Evolutionary conservation across 345 rosid species (phyloP).

Genomic region (Isatis tinctoria): DNA sequence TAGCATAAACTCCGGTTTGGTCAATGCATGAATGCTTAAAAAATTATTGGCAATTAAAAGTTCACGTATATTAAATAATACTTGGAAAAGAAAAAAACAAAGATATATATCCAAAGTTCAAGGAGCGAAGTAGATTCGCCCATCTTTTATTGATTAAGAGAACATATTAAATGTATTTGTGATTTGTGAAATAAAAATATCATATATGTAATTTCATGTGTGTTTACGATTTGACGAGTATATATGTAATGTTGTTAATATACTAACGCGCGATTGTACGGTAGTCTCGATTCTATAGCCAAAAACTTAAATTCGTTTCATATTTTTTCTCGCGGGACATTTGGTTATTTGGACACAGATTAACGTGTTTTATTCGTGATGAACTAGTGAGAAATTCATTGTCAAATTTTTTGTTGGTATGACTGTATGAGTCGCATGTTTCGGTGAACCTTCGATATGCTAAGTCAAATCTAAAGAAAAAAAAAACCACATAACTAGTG

Average conservation of each 20-base stretch:
- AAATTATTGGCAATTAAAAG: background rate
- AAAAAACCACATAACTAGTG: background rate
- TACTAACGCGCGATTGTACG: background rate
- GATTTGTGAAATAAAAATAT: background rate
- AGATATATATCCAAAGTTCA: slow-evolving; percentile 1
- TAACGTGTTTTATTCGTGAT: background rate
- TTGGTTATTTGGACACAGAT: background rate
- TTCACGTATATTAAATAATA: slow-evolving; percentile 1
- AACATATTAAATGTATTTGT: background rate
- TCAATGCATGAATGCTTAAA: background rate
- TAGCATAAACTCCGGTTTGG: slow-evolving; percentile 12
- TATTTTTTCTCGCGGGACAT: background rate
- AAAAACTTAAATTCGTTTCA: background rate
- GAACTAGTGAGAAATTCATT: background rate
- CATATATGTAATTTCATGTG: background rate
- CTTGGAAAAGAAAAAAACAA: background rate
- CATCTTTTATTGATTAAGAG: background rate
- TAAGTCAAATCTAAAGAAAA: background rate
- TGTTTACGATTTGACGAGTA: background rate
- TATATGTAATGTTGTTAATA: background rate
- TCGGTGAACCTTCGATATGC: background rate
- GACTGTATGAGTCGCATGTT: background rate
- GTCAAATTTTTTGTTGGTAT: background rate
- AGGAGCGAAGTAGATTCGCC: slow-evolving; percentile 16
- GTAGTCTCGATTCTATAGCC: background rate